These are phyloP conservation scores for Ganoderma leucocontextum DNA, from an alignment of 1,284 basidiomycete species.

Conservation along the genomic window DNA sequence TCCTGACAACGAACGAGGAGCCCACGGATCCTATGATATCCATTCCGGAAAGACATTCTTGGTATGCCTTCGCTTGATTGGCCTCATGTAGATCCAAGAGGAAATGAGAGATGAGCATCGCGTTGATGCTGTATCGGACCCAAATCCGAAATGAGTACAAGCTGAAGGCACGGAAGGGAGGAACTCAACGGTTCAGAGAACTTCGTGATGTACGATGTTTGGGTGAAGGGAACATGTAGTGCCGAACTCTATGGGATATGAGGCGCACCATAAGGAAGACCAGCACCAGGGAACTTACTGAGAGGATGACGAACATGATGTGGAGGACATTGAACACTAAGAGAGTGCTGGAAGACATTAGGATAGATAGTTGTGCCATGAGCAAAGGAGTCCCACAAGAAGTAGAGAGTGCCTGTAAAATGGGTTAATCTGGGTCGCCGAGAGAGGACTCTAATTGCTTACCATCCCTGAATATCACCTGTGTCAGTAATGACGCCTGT, in stretches of 20 bases:
- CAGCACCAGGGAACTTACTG: not conserved
- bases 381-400: not conserved
- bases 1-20: not conserved
- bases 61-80: not conserved
- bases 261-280: not conserved
- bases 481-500: not conserved
- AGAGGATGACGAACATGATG: not conserved
- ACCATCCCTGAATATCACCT: not conserved
- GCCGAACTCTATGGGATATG: not conserved
- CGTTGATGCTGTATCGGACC: not conserved
- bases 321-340: not conserved
- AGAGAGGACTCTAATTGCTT: not conserved
- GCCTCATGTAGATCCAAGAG: not conserved
- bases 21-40: not conserved
- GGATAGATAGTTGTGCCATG: not conserved
- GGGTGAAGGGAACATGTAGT: not conserved
- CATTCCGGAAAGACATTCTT: not conserved
- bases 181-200: conserved; percentile 1
- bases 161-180: not conserved
- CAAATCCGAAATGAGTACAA: not conserved
- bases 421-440: not conserved
- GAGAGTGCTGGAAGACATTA: not conserved
- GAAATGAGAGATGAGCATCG: not conserved
- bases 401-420: not conserved
- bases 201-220: not conserved